These are phyloP conservation scores for Ganoderma lucidum DNA, from an alignment of 1,284 basidiomycete species.

Conservation along the genomic window DNA sequence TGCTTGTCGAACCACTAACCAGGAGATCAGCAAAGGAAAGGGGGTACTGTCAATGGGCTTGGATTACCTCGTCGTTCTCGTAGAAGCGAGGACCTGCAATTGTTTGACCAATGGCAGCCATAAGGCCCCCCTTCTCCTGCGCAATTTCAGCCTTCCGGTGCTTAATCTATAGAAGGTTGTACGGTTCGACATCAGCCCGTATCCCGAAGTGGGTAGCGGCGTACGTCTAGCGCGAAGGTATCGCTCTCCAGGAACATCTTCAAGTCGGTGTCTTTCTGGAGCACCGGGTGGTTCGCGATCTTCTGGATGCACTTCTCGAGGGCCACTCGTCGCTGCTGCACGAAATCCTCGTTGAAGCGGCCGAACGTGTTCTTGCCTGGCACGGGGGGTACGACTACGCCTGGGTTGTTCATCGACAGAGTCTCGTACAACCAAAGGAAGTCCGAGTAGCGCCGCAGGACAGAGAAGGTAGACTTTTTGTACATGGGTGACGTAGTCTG, in stretches of 20 bases:
- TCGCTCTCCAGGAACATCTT: constrained; percentile 91
- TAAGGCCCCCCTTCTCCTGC: constrained; percentile 78
- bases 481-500: constrained; percentile 87
- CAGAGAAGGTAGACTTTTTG: constrained; percentile 85
- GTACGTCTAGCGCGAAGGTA: constrained; percentile 82
- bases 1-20: constrained; percentile 92
- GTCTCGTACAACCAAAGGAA: constrained; percentile 98
- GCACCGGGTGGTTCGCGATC: constrained; percentile 87
- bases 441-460: constrained; percentile 94
- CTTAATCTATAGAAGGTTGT: constrained; percentile 69
- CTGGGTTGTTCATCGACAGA: constrained; percentile 92
- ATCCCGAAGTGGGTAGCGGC: constrained; percentile 37
- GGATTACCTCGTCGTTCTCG: constrained; percentile 88
- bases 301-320: constrained; percentile 93
- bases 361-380: constrained; percentile 96
- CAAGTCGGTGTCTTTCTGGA: constrained; percentile 86
- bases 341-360: constrained; percentile 89
- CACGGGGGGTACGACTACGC: constrained; percentile 95
- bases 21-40: neutral
- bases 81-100: constrained; percentile 87
- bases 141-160: constrained; percentile 82
- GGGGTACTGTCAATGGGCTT: constrained; percentile 1
- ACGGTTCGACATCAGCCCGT: neutral
- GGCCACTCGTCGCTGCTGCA: constrained; percentile 83
- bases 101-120: constrained; percentile 82